A percentile compares a stretch with the other conserved stretches of the same genome.
phyloP scores from a whole-genome alignment of 257 asterid genomes.

The Osmanthus fragrans region DNA sequence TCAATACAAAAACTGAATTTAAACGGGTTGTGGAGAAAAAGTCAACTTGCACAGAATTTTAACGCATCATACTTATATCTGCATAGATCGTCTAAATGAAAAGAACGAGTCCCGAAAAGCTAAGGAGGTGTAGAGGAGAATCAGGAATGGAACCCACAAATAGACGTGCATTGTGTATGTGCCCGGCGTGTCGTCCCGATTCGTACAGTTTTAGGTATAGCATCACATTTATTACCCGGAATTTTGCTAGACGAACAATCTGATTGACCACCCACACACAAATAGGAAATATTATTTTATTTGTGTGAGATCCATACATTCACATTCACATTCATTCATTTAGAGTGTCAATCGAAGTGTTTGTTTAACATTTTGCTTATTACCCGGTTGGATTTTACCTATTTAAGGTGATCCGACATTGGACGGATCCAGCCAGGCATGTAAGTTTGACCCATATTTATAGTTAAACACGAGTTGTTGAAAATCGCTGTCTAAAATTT shows the following conservation, averaged over 20 bases:
- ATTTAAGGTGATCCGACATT: neutral
- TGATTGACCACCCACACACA: too few relatives aligned
- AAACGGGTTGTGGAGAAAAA: neutral
- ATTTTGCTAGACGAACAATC: too few relatives aligned
- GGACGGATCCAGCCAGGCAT: neutral
- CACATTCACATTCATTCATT: too few relatives aligned
- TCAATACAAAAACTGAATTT: neutral
- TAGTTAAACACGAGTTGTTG: too few relatives aligned
- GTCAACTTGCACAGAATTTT: neutral
- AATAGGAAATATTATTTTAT: too few relatives aligned
- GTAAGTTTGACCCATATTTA: too few relatives aligned
- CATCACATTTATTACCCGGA: too few relatives aligned
- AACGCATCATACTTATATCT: neutral
- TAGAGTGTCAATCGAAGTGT: too few relatives aligned
- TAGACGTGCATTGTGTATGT: conserved; percentile 11
- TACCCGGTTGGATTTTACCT: neutral
- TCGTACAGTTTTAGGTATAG: conserved; percentile 7
- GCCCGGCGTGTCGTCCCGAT: conserved; percentile 31
- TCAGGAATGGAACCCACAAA: conserved; percentile 4
- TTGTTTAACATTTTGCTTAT: too few relatives aligned
- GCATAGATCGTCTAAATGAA: neutral
- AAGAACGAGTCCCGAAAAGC: conserved; percentile 22
- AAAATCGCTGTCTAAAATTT: too few relatives aligned
- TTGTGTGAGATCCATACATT: too few relatives aligned
- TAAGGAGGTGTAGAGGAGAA: neutral